These are phyloP conservation scores for Trypanosoma platydactyli DNA, from an alignment of 208 protist genomes.

Conservation along the genomic window DNA sequence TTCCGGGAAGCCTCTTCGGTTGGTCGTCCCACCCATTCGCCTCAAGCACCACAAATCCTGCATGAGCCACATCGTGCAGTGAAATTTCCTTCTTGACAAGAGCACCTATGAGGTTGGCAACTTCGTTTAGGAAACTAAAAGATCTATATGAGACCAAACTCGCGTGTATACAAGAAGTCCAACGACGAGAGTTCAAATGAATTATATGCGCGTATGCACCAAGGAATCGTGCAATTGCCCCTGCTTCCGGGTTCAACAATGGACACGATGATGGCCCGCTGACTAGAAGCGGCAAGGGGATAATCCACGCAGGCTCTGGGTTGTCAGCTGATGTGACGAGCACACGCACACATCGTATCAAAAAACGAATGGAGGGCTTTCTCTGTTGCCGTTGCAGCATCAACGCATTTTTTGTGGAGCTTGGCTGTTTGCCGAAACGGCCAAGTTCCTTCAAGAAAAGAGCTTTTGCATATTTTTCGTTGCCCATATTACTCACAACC, in stretches of 20 bases:
- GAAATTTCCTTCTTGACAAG: slow-evolving; percentile 10
- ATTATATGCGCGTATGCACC: slow-evolving; percentile 20
- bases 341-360: slow-evolving; percentile 11
- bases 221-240: slow-evolving; percentile 8
- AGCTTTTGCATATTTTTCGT: slow-evolving; percentile 14
- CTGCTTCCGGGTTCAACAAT: not conserved
- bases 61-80: slow-evolving; percentile 1
- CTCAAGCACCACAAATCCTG: too few relatives aligned
- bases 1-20: too few relatives aligned
- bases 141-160: not conserved
- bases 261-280: not conserved
- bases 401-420: too few relatives aligned
- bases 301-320: slow-evolving; percentile 1
- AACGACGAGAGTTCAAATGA: slow-evolving; percentile 20
- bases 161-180: slow-evolving; percentile 10
- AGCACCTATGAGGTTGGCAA: not conserved
- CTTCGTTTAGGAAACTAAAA: slow-evolving; percentile 19
- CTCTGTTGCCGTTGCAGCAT: too few relatives aligned
- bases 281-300: slow-evolving; percentile 11
- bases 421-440: not conserved
- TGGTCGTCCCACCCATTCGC: too few relatives aligned
- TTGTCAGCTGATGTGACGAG: slow-evolving; percentile 9
- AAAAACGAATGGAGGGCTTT: not conserved
- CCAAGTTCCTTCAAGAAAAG: slow-evolving; percentile 7
- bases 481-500: slow-evolving; percentile 27